phyloP scores from a whole-genome alignment of 2,329 filamentous ascomycete genomes.

The Leptodontidium sp. region DNA sequence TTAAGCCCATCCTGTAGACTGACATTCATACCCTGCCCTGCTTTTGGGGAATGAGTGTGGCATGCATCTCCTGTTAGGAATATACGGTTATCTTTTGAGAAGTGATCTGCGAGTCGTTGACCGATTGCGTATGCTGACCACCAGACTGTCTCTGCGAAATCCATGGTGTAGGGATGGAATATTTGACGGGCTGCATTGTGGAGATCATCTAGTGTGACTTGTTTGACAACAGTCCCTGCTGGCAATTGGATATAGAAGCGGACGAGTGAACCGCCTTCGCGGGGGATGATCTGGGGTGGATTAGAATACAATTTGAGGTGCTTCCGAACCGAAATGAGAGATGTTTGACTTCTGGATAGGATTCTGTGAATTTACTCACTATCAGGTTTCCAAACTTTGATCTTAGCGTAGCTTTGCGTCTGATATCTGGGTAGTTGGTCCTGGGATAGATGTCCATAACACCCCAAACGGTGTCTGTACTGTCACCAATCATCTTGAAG shows the following conservation, averaged over 20 bases:
- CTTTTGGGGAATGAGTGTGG: constrained; percentile 69
- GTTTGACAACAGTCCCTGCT: constrained; percentile 60
- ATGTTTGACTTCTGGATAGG: background rate
- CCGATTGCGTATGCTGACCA: constrained; percentile 67
- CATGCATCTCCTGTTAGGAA: constrained; percentile 65
- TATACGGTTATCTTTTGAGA: constrained; percentile 61
- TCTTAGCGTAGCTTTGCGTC: constrained; percentile 63
- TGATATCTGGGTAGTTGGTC: constrained; percentile 69
- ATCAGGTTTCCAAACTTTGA: constrained; percentile 63
- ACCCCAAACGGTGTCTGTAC: constrained; percentile 64
- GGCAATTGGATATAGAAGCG: constrained; percentile 63
- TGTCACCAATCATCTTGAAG: constrained; percentile 65
- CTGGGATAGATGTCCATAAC: constrained; percentile 63
- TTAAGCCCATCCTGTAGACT: constrained; percentile 68
- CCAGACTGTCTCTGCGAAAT: constrained; percentile 51
- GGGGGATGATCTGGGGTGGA: constrained; percentile 60
- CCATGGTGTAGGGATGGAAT: constrained; percentile 39
- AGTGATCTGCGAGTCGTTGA: constrained; percentile 65
- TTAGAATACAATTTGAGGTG: background rate
- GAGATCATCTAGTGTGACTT: constrained; percentile 60
- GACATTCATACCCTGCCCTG: constrained; percentile 66
- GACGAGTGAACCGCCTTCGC: constrained; percentile 68
- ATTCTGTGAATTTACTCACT: background rate
- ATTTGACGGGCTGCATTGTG: constrained; percentile 57
- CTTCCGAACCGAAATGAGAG: background rate